Base-by-base conservation (phyloP, 1,284 basidiomycete genomes). In the Sporisorium iseilematis-ciliati region DNA sequence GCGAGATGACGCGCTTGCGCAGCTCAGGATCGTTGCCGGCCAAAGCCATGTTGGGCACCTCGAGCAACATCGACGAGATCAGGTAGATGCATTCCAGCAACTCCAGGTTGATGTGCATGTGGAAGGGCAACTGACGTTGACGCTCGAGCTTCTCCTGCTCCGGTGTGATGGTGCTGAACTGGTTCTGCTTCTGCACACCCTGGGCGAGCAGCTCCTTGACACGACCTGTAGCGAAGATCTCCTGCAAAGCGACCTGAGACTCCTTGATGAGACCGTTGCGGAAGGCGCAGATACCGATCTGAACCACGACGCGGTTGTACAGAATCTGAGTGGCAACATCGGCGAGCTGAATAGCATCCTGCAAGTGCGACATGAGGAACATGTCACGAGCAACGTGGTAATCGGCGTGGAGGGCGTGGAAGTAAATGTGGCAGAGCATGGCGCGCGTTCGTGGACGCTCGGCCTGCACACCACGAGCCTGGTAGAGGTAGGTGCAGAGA, bases 61-160 rank as follows among this genome's bases (percentile, higher is more conserved):
- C 97, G 57, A 98, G 92, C 45, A 99, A 89, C 97, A 99, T 99
- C 87, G 94, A 97, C 20, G 94, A 96, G 42, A 97, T 94, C 46
- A 99, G 89, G 89, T 98, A 99, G 8, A 94, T 95, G 46, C 95
- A 95, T 87, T 99, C 97, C 70, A 99, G 89, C 29, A 99, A 88
- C 87, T 99, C 97, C 16, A 97, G 93, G 88, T 99, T 99, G 87
- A 99, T 96, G 88, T 99, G 97, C 92, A 99, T 94, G 87, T 99
- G 97, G 92, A 99, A 99, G 35, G 97, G 97, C 25, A 99, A 89
- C 82, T 98, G 93, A 50, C 96, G 90, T 79, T 95, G 93, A 80
- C 95, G 93, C 86, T 99, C 97, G 7, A 95, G 91, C 85, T 95
- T 93, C 86, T 99, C 97, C 87, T 99, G 96, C 86, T 99, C 97